A percentile compares a stretch with the other conserved stretches of the same genome.
These are phyloP conservation scores for Nicotiana benthamiana DNA, from an alignment of 257 asterid species.

Conservation along the genomic window DNA sequence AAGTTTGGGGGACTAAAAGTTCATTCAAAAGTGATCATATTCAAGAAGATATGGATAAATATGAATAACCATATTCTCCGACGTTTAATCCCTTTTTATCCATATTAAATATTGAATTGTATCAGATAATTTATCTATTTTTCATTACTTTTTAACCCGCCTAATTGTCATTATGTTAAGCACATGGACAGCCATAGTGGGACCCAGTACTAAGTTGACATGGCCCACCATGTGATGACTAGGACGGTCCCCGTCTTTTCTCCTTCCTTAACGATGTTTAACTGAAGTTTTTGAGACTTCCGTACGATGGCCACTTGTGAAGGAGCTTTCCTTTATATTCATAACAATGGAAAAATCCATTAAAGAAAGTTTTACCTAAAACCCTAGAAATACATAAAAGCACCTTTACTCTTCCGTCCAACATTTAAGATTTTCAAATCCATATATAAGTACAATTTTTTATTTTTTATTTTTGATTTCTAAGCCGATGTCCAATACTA, in stretches of 20 bases:
- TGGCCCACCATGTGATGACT: slow-evolving; percentile 30
- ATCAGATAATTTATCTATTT: no score
- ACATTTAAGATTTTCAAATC: neutral
- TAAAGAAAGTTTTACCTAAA: neutral
- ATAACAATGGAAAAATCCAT: neutral
- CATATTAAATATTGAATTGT: no score
- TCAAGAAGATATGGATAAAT: no score
- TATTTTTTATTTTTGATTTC: neutral
- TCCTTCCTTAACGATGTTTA: neutral
- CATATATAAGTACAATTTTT: neutral
- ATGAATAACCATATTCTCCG: no score
- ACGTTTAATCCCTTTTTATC: no score
- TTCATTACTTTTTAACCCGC: no score
- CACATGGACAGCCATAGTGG: slow-evolving; percentile 28
- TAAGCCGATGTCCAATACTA: no score
- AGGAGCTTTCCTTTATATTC: slow-evolving; percentile 6
- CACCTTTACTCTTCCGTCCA: neutral
- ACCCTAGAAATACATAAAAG: neutral
- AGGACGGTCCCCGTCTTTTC: slow-evolving; percentile 1
- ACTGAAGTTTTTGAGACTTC: neutral
- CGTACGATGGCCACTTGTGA: slow-evolving; percentile 21
- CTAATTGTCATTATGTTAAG: slow-evolving; percentile 6
- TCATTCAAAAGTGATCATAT: no score
- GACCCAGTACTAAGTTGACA: slow-evolving; percentile 10
- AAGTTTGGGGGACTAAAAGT: no score